Evolutionary conservation across 192 early-diverging fungal species (phyloP), one percentile per base, ranked within the genome.

Genomic region (Chytriomyces sp.): DNA sequence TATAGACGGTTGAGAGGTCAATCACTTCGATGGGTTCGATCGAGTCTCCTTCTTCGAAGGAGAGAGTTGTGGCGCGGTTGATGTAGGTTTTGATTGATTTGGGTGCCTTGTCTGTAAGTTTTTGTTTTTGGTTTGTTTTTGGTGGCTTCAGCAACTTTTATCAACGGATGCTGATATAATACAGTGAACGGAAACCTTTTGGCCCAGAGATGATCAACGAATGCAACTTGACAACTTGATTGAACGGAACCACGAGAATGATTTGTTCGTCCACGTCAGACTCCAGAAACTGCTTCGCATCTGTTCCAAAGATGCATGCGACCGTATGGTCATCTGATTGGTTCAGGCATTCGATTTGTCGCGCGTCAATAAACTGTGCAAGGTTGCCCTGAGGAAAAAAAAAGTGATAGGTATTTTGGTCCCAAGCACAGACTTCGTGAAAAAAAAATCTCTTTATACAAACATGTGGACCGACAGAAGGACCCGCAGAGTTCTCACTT

Each of bases 251-350:
- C 35, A 88, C 76, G 46, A 97, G 87, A 47, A 98, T 91, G 53
- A 98, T 82, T 76, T 98, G 97, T 86, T 97, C 97, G 80, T 98
- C 97, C 1, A 94, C 94, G 84, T 98, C 97, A 82, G 91, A 93
- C 79, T 98, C 93, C 63, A 98, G 79, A 60, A 82, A 90, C 2
- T 87, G 81, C 11, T 88, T 90, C 69, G 69, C 9, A 63, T 90
- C 90, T 47, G 86, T 86, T 18, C 89, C 87, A 76, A 97, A 93
- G n/a, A 94, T 86, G 72, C 93, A 94, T 9, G 85, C 81, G 69
- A 96, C 86, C n/a, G 88, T 86, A 73, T 95, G 89, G 47, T 90
- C 88, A 75, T 89, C 90, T 69, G 89, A 87, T 75, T 95, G 91
- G 90, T 98, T 98, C 75, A 97, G 84, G 77, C 94, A 88, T 67